Percentiles rank a stretch among this genome's conserved stretches.
phyloP scores from a whole-genome alignment of 1,139 yeast species.

The Yamadazyma mexicana region DNA sequence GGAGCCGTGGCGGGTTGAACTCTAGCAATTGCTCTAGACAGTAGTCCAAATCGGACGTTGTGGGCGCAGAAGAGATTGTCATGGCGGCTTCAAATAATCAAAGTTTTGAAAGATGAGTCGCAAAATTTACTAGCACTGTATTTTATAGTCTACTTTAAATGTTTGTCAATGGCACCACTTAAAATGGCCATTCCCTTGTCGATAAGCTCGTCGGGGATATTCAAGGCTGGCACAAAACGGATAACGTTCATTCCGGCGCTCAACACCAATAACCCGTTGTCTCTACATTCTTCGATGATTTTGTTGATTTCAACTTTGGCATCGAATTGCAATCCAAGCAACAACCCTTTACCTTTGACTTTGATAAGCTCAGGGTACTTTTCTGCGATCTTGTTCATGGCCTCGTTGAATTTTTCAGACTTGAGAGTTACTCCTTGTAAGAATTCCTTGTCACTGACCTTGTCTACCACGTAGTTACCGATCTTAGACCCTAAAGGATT shows the following conservation, averaged over 20 bases:
- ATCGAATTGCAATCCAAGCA: slow-evolving; percentile 78
- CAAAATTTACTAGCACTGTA: background rate
- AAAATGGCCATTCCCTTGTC: slow-evolving; percentile 70
- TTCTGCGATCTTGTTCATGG: slow-evolving; percentile 52
- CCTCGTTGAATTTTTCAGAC: slow-evolving; percentile 52
- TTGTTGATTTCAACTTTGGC: slow-evolving; percentile 58
- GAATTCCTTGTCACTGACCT: slow-evolving; percentile 61
- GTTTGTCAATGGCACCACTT: slow-evolving; percentile 23
- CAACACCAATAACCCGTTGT: slow-evolving; percentile 76
- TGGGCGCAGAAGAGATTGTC: slow-evolving; percentile 36
- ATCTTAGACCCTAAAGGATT: slow-evolving; percentile 89
- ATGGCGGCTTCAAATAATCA: no score
- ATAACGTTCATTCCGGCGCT: slow-evolving; percentile 91
- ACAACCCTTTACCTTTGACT: slow-evolving; percentile 84
- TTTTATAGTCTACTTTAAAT: slow-evolving; percentile 1
- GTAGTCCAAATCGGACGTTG: slow-evolving; percentile 43
- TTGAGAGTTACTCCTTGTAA: slow-evolving; percentile 58
- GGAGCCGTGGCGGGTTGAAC: slow-evolving; percentile 43
- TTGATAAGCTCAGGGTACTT: slow-evolving; percentile 62
- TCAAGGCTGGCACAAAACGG: slow-evolving; percentile 90
- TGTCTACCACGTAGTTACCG: slow-evolving; percentile 71
- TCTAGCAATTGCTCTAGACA: slow-evolving; percentile 45
- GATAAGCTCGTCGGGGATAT: slow-evolving; percentile 69
- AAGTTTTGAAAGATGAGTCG: no score
- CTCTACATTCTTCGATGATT: slow-evolving; percentile 68